A percentile compares a stretch with the other conserved stretches of the same genome.
phyloP scores from a whole-genome alignment of 352 stramenopile genomes.

The Globisporangium recalcitrans region DNA sequence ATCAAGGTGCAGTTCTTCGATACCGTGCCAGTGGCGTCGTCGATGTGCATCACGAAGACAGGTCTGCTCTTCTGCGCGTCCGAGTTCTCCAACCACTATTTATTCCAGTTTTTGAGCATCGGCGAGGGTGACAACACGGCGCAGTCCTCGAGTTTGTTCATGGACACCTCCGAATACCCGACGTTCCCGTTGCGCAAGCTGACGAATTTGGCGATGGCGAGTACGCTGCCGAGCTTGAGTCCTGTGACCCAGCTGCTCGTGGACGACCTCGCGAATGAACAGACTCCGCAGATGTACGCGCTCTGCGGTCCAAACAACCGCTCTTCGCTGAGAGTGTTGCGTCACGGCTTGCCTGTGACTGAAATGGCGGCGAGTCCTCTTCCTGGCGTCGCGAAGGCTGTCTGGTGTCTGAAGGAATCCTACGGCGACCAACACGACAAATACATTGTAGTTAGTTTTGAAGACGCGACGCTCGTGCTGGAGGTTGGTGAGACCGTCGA shows the following conservation, averaged over 20 bases:
- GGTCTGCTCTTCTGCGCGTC: constrained; percentile 95
- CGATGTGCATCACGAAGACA: constrained; percentile 97
- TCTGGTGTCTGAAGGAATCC: constrained; percentile 94
- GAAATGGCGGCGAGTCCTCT: constrained; percentile 96
- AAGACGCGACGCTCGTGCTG: constrained; percentile 97
- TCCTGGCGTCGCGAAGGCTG: constrained; percentile 91
- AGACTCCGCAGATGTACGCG: constrained; percentile 96
- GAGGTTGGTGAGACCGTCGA: constrained; percentile 97
- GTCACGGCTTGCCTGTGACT: constrained; percentile 94
- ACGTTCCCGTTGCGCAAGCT: constrained; percentile 79
- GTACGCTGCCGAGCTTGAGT: constrained; percentile 83
- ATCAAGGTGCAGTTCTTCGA: constrained; percentile 95
- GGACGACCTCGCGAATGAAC: constrained; percentile 93
- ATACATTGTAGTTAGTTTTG: constrained; percentile 99
- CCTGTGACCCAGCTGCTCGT: constrained; percentile 95
- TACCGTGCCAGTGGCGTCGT: constrained; percentile 91
- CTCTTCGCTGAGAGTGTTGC: constrained; percentile 92
- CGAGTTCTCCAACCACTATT: constrained; percentile 97
- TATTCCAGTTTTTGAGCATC: constrained; percentile 98
- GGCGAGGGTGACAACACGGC: constrained; percentile 88
- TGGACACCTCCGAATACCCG: constrained; percentile 52
- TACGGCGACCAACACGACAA: constrained; percentile 69
- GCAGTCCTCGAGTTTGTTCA: constrained; percentile 59
- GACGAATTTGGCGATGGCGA: constrained; percentile 87
- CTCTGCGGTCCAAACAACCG: constrained; percentile 91